These are phyloP conservation scores for Boletus sensibilis DNA, from an alignment of 768 basidiomycete genomes.

Conservation along the genomic window DNA sequence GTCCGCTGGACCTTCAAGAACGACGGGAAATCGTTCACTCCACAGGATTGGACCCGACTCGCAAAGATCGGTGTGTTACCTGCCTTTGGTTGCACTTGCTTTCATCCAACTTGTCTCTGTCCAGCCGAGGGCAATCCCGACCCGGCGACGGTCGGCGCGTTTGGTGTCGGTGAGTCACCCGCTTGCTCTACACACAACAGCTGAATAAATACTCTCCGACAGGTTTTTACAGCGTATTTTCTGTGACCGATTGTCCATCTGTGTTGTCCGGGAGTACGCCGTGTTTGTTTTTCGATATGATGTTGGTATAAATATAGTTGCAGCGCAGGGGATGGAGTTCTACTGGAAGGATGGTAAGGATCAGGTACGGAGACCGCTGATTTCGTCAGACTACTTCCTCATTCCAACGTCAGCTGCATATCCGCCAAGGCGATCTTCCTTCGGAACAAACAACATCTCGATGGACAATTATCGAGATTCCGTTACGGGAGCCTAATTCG, in stretches of 20 bases:
- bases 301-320: neutral
- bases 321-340: conserved; percentile 87
- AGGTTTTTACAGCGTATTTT: conserved; percentile 78
- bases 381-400: neutral
- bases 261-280: conserved; percentile 66
- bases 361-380: conserved; percentile 46
- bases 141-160: conserved; percentile 94
- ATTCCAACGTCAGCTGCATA: conserved; percentile 54
- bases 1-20: conserved; percentile 84
- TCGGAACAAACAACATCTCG: conserved; percentile 62
- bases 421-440: conserved; percentile 63
- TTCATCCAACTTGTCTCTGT: neutral
- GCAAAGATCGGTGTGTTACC: conserved; percentile 75
- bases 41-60: conserved; percentile 84
- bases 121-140: conserved; percentile 91
- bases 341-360: conserved; percentile 80
- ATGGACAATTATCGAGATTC: conserved; percentile 56
- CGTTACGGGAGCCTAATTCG: conserved; percentile 69
- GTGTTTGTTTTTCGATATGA: conserved; percentile 17
- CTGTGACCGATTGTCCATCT: conserved; percentile 74
- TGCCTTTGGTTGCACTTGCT: neutral
- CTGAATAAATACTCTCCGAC: neutral
- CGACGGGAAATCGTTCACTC: conserved; percentile 76
- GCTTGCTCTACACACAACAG: neutral
- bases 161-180: conserved; percentile 66